Percentiles rank a stretch among this genome's conserved stretches.
Evolutionary conservation across 768 basidiomycete genomes (phyloP).

Genomic region (Leccinum olivaceopallidum): DNA sequence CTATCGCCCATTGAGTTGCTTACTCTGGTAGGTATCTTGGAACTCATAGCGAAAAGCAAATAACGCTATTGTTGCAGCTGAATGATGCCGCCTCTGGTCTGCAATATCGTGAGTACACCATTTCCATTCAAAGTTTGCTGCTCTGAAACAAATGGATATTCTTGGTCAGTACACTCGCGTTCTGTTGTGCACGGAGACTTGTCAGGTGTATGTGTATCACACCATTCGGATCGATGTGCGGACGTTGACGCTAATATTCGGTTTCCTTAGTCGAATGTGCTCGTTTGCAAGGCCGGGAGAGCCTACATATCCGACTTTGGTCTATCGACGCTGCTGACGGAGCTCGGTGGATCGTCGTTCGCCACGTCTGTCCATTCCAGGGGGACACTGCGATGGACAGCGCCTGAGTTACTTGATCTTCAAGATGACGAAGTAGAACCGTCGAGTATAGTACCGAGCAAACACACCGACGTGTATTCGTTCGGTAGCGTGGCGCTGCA

Average conservation of each 20-base stretch:
- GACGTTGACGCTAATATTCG: background rate
- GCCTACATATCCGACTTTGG: constrained; percentile 43
- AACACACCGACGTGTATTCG: constrained; percentile 20
- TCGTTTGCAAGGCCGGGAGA: constrained; percentile 14
- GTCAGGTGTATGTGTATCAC: constrained; percentile 21
- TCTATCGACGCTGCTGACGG: constrained; percentile 42
- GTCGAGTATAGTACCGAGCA: constrained; percentile 3
- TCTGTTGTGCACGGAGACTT: constrained; percentile 21
- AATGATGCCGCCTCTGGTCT: constrained; percentile 21
- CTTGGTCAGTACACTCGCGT: constrained; percentile 16
- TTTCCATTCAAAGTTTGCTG: background rate
- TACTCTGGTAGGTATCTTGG: constrained; percentile 3
- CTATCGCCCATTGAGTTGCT: constrained; percentile 11
- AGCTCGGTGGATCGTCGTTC: constrained; percentile 38
- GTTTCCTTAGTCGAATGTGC: constrained; percentile 16
- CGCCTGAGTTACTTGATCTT: constrained; percentile 34
- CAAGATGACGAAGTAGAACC: constrained; percentile 17
- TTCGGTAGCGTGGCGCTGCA: constrained; percentile 35
- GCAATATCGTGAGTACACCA: constrained; percentile 16
- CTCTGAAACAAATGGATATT: background rate
- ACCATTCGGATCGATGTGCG: too few species aligned
- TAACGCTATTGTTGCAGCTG: constrained; percentile 11
- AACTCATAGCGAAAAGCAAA: background rate
- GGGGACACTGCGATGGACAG: constrained; percentile 32
- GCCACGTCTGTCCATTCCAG: constrained; percentile 32